Base-by-base conservation (phyloP, 352 stramenopile species). In the Globisporangium radiosum region DNA sequence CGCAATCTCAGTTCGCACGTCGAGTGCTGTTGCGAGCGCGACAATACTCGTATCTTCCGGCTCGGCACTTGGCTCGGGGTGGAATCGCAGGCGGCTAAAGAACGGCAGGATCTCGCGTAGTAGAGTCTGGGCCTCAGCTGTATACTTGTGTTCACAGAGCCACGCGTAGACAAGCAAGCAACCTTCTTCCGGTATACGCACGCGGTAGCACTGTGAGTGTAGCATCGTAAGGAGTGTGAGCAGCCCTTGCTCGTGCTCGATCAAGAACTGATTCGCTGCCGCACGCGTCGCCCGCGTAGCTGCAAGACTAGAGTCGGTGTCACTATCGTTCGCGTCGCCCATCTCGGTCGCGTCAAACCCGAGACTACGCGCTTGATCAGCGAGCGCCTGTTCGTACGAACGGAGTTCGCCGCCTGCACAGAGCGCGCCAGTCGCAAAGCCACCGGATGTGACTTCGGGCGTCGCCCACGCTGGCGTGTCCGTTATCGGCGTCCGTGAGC, bases 131-230 rank as follows among this genome's bases (percentile, higher is more conserved):
- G 59, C 64, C 10, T 64, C 54, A 1, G 39, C 37, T 1, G 40
- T 15, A 37, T 48, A 40, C 4, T 60, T 43, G 11, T 60, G 43
- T 37, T 64, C 59, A 7, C n/a, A 49, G 0, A 70, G 59, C 64
- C 64, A 70, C 10, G 60, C 52, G 13, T 62, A 67, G 15, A 57
- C 64, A 33, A 70, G 39, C 59, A 70, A 43, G 36, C 51, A 60
- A 7, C 54, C 64, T 57, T 71, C 64, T 52, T 71, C 64, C 0
- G 64, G 55, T 0, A 57, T 52, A 2, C 60, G 36, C 17, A 68
- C 49, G 8, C 59, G 60, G 52, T 71, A 68, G 11, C 38, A 52
- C 14, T 52, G 58, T n/a, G 64, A 62, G 42, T 63, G 55, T n/a
- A 71, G 60, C 17, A 65, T 44, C 37, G 64, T 43, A 6, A 25